Evolutionary conservation across 805 yeast genomes (phyloP), one percentile per base, ranked within the genome.

Genomic region (Starmerella asiatica): DNA sequence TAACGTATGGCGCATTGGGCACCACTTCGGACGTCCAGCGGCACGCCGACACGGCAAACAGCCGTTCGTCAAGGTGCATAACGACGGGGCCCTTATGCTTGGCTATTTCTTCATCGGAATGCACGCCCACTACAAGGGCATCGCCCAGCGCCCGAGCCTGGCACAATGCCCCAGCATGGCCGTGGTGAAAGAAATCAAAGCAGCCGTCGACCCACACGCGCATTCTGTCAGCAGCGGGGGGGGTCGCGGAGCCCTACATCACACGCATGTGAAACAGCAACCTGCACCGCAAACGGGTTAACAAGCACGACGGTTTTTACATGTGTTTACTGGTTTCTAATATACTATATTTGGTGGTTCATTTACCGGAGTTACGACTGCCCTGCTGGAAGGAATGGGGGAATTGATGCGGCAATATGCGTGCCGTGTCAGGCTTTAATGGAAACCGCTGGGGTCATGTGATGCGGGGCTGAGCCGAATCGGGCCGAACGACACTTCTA

Each of bases 161-260:
- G 41, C 82, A 62, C 72, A 91, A 76, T 17, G 97, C 98, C 23
- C 96, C 96, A 3, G 96, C 93, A 54, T 91, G 98, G 19, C 70
- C 97, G 55, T 91, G 97, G 58, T 91, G 98, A 31, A 94, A 83
- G 62, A 91, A 91, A 59, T 91, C 98, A 61, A 91, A 91, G 57
- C 98, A 91, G 0, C 98, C 98, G 58, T 91, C 98, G 21, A 91
- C 75, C 98, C 98, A 91, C 44, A 88, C 79, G 37, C 79, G 55
- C 36, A 49, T 53, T 28, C 49, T 11, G 9, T 23, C n/a, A 23
- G 26, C 26, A 7, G 9, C 26, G 26, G 26, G 7, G 9, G 26
- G 7, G 26, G 26, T 11, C 26, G 26, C 11, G 11, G 26, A 7
- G 26, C 9, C 26, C 26, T 23, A 23, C 26, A 23, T 7, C 11